These are phyloP conservation scores for Erodium maritimum DNA, from an alignment of 345 rosid genomes.

Conservation along the genomic window DNA sequence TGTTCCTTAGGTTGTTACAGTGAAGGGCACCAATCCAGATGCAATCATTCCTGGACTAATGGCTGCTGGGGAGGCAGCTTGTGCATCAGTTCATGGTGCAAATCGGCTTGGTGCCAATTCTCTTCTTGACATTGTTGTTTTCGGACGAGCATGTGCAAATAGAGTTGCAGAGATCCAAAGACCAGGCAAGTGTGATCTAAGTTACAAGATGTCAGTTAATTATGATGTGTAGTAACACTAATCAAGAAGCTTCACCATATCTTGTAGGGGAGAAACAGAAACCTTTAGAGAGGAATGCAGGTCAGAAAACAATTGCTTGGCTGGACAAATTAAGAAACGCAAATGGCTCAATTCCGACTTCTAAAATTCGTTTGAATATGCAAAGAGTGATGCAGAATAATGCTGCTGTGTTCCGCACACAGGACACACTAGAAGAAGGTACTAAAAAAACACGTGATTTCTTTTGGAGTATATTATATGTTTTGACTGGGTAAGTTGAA, in stretches of 20 bases:
- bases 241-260: neutral
- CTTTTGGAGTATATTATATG: no score
- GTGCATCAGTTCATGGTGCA: conserved; percentile 99
- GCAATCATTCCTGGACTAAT: conserved; percentile 76
- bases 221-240: neutral
- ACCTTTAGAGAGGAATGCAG: conserved; percentile 80
- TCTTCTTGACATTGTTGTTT: conserved; percentile 96
- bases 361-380: conserved; percentile 84
- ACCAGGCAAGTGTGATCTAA: conserved; percentile 40
- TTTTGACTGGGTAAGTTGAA: neutral
- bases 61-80: conserved; percentile 99
- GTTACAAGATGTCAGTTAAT: neutral
- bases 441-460: neutral
- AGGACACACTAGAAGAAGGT: conserved; percentile 96
- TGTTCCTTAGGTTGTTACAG: conserved; percentile 50
- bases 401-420: conserved; percentile 98
- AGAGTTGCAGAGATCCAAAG: conserved; percentile 78
- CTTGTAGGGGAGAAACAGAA: conserved; percentile 73
- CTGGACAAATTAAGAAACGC: conserved; percentile 78
- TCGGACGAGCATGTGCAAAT: conserved; percentile 97
- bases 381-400: conserved; percentile 93
- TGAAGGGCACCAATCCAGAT: conserved; percentile 73
- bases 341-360: conserved; percentile 77
- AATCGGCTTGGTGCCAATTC: conserved; percentile 97
- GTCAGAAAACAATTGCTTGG: conserved; percentile 87